Percentiles rank a stretch among this genome's conserved stretches.
Conservation (phyloP, 2,329 filamentous ascomycete genomes). For the Hymenoscyphus occultus region DNA sequence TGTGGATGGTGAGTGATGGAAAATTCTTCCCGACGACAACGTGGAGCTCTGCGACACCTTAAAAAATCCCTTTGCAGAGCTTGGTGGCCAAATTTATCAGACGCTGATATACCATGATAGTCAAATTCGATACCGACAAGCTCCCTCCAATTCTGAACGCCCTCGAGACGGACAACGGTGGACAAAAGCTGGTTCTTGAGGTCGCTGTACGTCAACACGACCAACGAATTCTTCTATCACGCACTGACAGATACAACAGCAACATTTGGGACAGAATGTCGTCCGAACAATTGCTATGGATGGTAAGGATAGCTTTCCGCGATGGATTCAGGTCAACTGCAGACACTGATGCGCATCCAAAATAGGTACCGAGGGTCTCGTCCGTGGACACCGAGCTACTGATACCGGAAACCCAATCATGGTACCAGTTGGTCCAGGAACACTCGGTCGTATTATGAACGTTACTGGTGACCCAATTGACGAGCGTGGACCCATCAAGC, state of each 20-base stretch:
- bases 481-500: constrained; percentile 97
- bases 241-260: constrained; percentile 56
- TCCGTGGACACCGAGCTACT: constrained; percentile 78
- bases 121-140: constrained; percentile 94
- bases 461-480: constrained; percentile 99
- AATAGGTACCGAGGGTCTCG: constrained; percentile 96
- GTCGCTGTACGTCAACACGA: constrained; percentile 70
- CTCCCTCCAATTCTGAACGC: constrained; percentile 98
- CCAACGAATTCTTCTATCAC: constrained; percentile 19
- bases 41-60: constrained; percentile 26
- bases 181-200: constrained; percentile 92
- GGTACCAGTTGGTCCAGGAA: constrained; percentile 90
- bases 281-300: constrained; percentile 99
- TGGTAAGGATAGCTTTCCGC: constrained; percentile 57
- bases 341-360: constrained; percentile 27
- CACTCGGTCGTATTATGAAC: constrained; percentile 99
- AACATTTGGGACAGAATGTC: constrained; percentile 99
- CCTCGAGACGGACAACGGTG: constrained; percentile 85
- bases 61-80: constrained; percentile 19
- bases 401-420: constrained; percentile 95
- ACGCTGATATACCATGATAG: constrained; percentile 50
- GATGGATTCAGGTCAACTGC: constrained; percentile 14
- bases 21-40: constrained; percentile 39
- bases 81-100: constrained; percentile 17
- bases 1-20: constrained; percentile 76